Evolutionary conservation across 306 rosid genomes (phyloP).

Genomic region (Castanea sativa): DNA sequence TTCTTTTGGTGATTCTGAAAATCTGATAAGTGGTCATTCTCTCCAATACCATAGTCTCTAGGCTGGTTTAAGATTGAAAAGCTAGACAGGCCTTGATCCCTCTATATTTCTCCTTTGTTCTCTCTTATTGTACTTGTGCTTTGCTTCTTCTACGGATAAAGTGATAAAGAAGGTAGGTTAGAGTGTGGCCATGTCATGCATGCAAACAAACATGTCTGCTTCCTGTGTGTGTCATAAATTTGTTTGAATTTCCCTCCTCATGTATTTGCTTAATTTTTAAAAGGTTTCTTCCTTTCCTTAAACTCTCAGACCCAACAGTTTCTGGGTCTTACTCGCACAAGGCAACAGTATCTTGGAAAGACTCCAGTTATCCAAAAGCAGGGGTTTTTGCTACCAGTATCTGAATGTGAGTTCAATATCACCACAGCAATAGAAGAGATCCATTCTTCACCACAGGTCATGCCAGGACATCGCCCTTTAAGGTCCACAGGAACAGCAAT

Average conservation of each 20-base stretch:
- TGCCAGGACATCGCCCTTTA: slow-evolving; percentile 46
- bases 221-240: slow-evolving; percentile 2
- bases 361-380: slow-evolving; percentile 47
- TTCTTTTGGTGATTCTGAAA: neutral
- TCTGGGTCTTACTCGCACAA: slow-evolving; percentile 45
- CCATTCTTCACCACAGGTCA: slow-evolving; percentile 35
- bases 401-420: slow-evolving; percentile 75
- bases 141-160: neutral
- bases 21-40: neutral
- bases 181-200: neutral
- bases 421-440: slow-evolving; percentile 74
- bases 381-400: slow-evolving; percentile 64
- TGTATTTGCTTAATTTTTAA: slow-evolving; percentile 4
- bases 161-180: neutral
- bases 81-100: neutral
- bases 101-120: neutral
- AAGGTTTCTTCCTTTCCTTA: slow-evolving; percentile 13
- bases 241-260: neutral
- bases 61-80: neutral
- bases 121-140: neutral
- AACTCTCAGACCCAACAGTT: slow-evolving; percentile 48
- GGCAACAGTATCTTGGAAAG: slow-evolving; percentile 52
- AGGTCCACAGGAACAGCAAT: slow-evolving; percentile 86
- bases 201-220: neutral
- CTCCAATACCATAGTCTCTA: neutral